Evolutionary conservation across 345 rosid genomes (phyloP).

Genomic region (Salix purpurea): DNA sequence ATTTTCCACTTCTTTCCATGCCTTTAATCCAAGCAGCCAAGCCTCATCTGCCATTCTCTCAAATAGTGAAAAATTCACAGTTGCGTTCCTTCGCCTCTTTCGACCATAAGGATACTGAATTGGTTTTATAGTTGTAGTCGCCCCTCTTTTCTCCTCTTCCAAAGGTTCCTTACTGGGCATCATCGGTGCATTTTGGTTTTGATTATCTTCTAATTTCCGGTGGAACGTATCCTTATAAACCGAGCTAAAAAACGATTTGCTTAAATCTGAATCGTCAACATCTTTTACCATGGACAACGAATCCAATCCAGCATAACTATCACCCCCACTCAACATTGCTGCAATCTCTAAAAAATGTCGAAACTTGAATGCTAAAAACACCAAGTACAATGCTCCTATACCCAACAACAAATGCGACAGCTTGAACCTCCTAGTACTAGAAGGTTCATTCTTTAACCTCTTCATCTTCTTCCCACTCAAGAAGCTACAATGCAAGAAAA

Average conservation of each 20-base stretch:
- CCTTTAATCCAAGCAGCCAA: slow-evolving; percentile 82
- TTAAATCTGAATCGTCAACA: slow-evolving; percentile 47
- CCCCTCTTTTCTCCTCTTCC: slow-evolving; percentile 36
- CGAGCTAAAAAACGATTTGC: slow-evolving; percentile 46
- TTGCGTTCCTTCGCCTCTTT: slow-evolving; percentile 68
- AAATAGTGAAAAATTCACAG: slow-evolving; percentile 50
- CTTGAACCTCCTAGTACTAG: slow-evolving; percentile 60
- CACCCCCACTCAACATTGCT: slow-evolving; percentile 65
- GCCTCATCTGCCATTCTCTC: slow-evolving; percentile 95
- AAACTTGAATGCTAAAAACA: slow-evolving; percentile 74
- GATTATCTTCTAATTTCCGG: slow-evolving; percentile 65
- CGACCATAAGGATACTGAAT: slow-evolving; percentile 62
- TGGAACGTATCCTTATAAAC: slow-evolving; percentile 63
- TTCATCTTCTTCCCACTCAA: slow-evolving; percentile 47
- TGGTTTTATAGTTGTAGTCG: slow-evolving; percentile 42
- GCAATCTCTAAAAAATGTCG: slow-evolving; percentile 75
- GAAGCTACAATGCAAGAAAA: slow-evolving; percentile 9
- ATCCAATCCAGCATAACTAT: slow-evolving; percentile 45
- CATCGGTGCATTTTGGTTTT: slow-evolving; percentile 41
- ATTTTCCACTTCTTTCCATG: slow-evolving; percentile 77
- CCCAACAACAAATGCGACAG: slow-evolving; percentile 69
- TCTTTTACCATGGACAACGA: slow-evolving; percentile 34
- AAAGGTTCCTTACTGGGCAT: slow-evolving; percentile 49
- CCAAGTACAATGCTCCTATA: slow-evolving; percentile 60
- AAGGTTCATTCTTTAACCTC: slow-evolving; percentile 63